Percentiles rank a stretch among this genome's conserved stretches.
phyloP scores from a whole-genome alignment of 371 early-diverging fungal species.

The Dichotomocladium elegans region DNA sequence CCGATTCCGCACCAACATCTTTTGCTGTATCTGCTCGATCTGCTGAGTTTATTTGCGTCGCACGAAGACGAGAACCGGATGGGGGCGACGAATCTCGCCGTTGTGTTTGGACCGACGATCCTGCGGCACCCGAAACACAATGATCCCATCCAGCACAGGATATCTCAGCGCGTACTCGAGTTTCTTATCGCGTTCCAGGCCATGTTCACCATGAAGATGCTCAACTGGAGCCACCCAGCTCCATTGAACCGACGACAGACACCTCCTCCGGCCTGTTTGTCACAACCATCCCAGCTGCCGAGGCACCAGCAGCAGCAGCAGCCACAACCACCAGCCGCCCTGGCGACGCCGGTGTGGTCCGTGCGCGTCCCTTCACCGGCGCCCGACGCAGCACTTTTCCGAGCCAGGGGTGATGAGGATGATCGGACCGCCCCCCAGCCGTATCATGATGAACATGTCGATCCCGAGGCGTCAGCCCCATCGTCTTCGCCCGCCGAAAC shows the following conservation, averaged over 20 bases:
- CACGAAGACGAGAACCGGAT: conserved; percentile 48
- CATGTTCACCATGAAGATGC: conserved; percentile 24
- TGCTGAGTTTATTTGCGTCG: conserved; percentile 53
- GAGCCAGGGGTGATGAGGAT: too few species aligned
- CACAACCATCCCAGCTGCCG: neutral
- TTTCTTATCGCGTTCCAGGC: conserved; percentile 55
- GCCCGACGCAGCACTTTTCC: too few species aligned
- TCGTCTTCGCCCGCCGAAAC: too few species aligned
- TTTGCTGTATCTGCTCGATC: conserved; percentile 59
- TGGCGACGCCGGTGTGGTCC: too few species aligned
- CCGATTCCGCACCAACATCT: conserved; percentile 58
- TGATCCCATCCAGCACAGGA: conserved; percentile 56
- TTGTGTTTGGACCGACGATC: conserved; percentile 61
- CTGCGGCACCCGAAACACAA: conserved; percentile 52
- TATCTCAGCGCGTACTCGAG: conserved; percentile 53
- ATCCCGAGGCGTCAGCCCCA: too few species aligned
- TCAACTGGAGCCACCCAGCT: neutral
- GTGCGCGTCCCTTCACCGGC: too few species aligned
- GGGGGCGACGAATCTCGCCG: conserved; percentile 56
- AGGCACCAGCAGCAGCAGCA: neutral
- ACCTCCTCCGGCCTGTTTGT: neutral
- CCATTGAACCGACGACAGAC: neutral
- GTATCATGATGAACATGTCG: too few species aligned
- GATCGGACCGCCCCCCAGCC: too few species aligned
- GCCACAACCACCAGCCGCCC: neutral